These are phyloP conservation scores for Asterochloris sp. DNA, from an alignment of 139 green algal species.

Conservation along the genomic window DNA sequence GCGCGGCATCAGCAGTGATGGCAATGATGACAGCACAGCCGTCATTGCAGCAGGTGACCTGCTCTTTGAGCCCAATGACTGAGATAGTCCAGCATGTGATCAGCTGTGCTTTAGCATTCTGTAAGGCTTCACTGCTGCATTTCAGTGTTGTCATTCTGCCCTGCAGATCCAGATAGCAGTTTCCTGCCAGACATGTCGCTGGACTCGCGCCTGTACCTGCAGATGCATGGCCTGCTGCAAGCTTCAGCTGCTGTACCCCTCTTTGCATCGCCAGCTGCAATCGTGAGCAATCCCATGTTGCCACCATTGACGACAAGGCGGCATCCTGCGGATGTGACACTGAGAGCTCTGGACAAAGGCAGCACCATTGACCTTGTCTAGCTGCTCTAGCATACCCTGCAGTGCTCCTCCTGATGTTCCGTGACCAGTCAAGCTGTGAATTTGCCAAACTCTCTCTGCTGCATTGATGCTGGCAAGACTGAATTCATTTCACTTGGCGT, in stretches of 20 bases:
- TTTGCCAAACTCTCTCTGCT: background rate
- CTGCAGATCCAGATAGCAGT: background rate
- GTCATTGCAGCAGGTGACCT: background rate
- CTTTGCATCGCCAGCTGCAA: too few relatives aligned
- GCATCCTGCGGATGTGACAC: too few relatives aligned
- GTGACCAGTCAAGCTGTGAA: background rate
- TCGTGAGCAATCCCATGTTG: too few relatives aligned
- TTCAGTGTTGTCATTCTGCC: background rate
- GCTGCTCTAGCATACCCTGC: too few relatives aligned
- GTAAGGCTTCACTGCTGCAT: too few relatives aligned
- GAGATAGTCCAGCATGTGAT: background rate
- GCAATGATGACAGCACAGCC: background rate
- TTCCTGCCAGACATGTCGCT: slow-evolving; percentile 16
- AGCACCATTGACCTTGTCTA: too few relatives aligned
- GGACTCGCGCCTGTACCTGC: slow-evolving; percentile 9
- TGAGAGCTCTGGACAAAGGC: too few relatives aligned
- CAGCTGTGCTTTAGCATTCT: background rate
- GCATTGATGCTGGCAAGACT: background rate
- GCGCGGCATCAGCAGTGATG: background rate
- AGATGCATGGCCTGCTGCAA: slow-evolving; percentile 8
- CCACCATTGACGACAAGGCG: too few relatives aligned
- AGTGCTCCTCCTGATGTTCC: too few relatives aligned
- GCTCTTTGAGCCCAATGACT: background rate
- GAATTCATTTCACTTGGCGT: background rate
- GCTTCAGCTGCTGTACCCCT: background rate